Conservation (phyloP, 495 filamentous ascomycete genomes). For the Halenospora varia region DNA sequence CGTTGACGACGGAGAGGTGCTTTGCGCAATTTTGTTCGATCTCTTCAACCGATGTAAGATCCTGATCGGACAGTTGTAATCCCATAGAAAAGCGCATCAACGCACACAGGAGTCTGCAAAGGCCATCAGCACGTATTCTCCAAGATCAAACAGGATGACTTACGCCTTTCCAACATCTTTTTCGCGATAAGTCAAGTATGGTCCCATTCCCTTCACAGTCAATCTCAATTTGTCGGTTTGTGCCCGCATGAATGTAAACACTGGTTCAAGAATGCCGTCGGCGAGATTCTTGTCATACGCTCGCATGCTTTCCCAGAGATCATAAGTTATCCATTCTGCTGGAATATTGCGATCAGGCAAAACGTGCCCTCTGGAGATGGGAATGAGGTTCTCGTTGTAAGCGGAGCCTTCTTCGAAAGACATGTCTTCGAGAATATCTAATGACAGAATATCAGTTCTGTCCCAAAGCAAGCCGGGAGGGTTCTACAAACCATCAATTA, state of each 20-base stretch:
- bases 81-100: slow-evolving; percentile 38
- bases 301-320: slow-evolving; percentile 37
- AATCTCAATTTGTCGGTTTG: background rate
- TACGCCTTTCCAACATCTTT: background rate
- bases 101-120: slow-evolving; percentile 31
- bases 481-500: background rate
- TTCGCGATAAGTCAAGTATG: slow-evolving; percentile 15
- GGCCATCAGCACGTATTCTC: no score
- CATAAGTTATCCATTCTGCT: slow-evolving; percentile 34
- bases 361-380: slow-evolving; percentile 25
- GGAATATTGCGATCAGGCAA: slow-evolving; percentile 31
- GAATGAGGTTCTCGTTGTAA: slow-evolving; percentile 35
- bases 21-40: slow-evolving; percentile 30
- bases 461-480: slow-evolving; percentile 23
- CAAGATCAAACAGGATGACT: no score
- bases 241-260: background rate
- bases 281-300: slow-evolving; percentile 28
- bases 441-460: slow-evolving; percentile 23
- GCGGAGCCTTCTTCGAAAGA: slow-evolving; percentile 32
- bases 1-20: slow-evolving; percentile 38
- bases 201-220: background rate
- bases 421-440: slow-evolving; percentile 38
- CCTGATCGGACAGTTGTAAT: slow-evolving; percentile 21
- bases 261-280: slow-evolving; percentile 30
- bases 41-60: slow-evolving; percentile 17